Base-by-base conservation (phyloP, 805 yeast species). In the Candida orba region DNA sequence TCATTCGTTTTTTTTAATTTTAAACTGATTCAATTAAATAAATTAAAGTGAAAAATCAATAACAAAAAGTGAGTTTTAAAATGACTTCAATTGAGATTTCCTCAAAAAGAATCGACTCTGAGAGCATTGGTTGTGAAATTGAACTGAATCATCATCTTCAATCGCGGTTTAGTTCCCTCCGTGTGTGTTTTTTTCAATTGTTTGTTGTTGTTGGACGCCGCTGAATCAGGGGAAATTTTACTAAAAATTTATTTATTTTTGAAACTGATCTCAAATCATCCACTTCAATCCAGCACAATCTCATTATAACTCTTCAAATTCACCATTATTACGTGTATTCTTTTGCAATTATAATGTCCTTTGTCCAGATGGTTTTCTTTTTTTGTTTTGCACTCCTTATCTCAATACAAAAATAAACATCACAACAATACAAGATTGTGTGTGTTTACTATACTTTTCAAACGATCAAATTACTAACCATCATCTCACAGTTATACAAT, bases 401-500 rank as follows among this genome's bases (percentile, higher is more conserved):
- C 37, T 24, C 23, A n/a, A 9, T 27, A 27, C 1, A 8, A 17
- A 15, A 17, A 3, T 13, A 20, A 13, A 22, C 14, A 4, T n/a
- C 12, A 6, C 9, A 9, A 18, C 29, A 27, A 12, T 6, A 10
- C 29, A 27, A 10, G 13, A 27, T 27, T 20, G 22, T 5, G 22
- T 20, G 22, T 20, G 22, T n/a, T n/a, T n/a, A n/a, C n/a, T n/a
- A n/a, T n/a, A n/a, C n/a, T n/a, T n/a, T n/a, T n/a, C n/a, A n/a
- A n/a, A n/a, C n/a, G 22, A 20, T 20, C 22, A 20, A 4, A 20
- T 20, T 17, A 36, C 38, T 31, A 36, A 40, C 40, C 13, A 34
- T 9, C 40, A 25, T 17, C 34, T 13, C 24, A 27, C n/a, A 36
- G 13, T 4, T 20, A 27, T 27, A 27, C 29, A 27, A 45, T 82